These are phyloP conservation scores for Colletotrichum sp. DNA, from an alignment of 2,329 filamentous ascomycete genomes.

Conservation along the genomic window DNA sequence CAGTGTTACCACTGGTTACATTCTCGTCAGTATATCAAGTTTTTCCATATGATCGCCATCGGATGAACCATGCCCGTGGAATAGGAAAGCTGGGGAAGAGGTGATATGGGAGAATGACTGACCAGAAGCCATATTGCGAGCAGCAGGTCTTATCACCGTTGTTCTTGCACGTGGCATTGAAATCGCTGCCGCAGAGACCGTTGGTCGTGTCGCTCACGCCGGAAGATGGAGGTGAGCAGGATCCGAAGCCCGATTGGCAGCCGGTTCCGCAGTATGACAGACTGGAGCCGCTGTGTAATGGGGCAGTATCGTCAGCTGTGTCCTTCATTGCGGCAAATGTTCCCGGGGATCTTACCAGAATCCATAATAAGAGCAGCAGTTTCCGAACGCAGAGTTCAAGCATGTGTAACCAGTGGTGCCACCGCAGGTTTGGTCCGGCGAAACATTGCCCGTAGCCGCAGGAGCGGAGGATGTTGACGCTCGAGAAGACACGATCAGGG, in stretches of 20 bases:
- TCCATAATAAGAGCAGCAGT: constrained; percentile 47
- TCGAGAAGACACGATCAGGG: background rate
- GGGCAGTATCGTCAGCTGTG: constrained; percentile 1
- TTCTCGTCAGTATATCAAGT: constrained; percentile 1
- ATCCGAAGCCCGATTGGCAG: constrained; percentile 40
- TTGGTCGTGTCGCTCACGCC: constrained; percentile 37
- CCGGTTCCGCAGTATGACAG: constrained; percentile 40
- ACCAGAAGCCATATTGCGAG: constrained; percentile 40
- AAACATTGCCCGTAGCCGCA: constrained; percentile 25
- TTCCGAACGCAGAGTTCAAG: constrained; percentile 36
- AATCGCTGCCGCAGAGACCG: constrained; percentile 37
- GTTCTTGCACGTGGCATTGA: constrained; percentile 35
- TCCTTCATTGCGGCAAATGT: background rate
- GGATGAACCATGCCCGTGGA: background rate
- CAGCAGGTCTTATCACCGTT: constrained; percentile 40
- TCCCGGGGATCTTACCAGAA: constrained; percentile 37
- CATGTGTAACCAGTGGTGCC: constrained; percentile 39
- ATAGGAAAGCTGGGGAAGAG: background rate
- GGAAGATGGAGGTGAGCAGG: constrained; percentile 29
- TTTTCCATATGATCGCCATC: background rate
- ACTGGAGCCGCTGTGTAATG: constrained; percentile 32
- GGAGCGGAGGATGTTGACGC: background rate
- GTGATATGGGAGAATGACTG: constrained; percentile 12
- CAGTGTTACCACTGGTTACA: constrained; percentile 29
- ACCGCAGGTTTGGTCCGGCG: constrained; percentile 42